A percentile compares a stretch with the other conserved stretches of the same genome.
phyloP scores from a whole-genome alignment of 495 filamentous ascomycete genomes.

The Aspergillus steynii region DNA sequence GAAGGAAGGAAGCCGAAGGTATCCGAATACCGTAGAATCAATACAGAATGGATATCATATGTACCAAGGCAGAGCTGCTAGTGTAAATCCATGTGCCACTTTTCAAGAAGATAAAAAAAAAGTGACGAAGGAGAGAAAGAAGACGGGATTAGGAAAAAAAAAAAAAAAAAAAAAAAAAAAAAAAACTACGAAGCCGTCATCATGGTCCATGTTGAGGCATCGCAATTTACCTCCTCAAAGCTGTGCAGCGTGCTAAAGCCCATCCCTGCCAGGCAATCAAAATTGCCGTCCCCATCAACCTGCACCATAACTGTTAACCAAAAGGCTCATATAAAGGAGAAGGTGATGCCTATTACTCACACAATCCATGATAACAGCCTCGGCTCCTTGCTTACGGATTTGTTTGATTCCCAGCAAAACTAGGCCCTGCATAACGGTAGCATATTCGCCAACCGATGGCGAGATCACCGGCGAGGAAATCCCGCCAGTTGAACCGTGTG shows the following conservation, averaged over 20 bases:
- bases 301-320: conserved; percentile 29
- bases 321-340: not conserved
- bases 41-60: not conserved
- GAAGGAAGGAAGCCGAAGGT: not conserved
- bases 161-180: conserved; percentile 1
- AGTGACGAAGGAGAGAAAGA: not conserved
- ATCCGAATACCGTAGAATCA: not conserved
- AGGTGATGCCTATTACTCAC: conserved; percentile 46
- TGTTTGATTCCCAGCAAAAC: conserved; percentile 80
- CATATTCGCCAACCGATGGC: conserved; percentile 65
- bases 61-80: not conserved
- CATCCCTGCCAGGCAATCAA: conserved; percentile 71
- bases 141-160: not conserved
- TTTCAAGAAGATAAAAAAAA: not conserved
- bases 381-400: conserved; percentile 72
- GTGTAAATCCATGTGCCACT: not conserved
- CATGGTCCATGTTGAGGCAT: conserved; percentile 67
- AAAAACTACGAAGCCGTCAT: conserved; percentile 37
- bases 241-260: conserved; percentile 73
- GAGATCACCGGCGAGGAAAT: conserved; percentile 81
- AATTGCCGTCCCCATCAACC: conserved; percentile 70
- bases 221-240: conserved; percentile 79
- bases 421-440: conserved; percentile 74
- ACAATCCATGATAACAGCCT: conserved; percentile 72
- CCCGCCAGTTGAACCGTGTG: conserved; percentile 58